Evolutionary conservation across 371 early-diverging fungal genomes (phyloP), one percentile per base, ranked within the genome.

Genomic region (Haplosporangium sp.): DNA sequence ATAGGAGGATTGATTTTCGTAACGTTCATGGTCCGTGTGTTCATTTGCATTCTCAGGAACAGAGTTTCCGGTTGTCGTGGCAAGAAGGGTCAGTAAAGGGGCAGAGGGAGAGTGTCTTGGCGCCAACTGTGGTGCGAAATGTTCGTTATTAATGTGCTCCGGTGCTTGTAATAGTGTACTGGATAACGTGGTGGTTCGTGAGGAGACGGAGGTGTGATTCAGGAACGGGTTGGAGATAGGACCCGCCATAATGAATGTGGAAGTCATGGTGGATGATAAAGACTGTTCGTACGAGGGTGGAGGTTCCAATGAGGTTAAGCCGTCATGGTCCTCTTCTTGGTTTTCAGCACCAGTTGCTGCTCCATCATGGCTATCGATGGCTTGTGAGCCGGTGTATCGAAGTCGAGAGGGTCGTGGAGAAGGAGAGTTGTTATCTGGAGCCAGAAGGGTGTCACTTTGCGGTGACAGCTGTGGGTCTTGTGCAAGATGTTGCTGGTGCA

Each of bases 261-360:
- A 37, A 5, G 62, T 20, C 7, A 53, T 7, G 20, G 59, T 13
- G 0, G 59, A 41, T 1, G 42, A 36, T 21, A 72, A 16, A 8
- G 72, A 65, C 37, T 72, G 66, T 37, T 72, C 72, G 51, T 72
- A 72, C 10, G 72, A 48, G 6, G 72, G 71, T 9, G 71, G 72
- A 10, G 66, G 72, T 2, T 72, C 72, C 0, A 64, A 42, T 6
- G 60, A 42, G 8, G 55, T 18, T 14, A 9, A 52, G 36, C 45
- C 48, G n/a, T 58, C 62, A n/a, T 54, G 54, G 46, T 36, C 59
- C n/a, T 47, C 48, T 41, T 54, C n/a, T 23, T 43, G 18, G 36
- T 29, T 12, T 6, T 20, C 45, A 14, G 0, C 59, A 29, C 29
- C 29, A 29, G 29, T 1, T 29, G 4, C 29, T 29, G 29, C 29